These are phyloP conservation scores for Oryza brachyantha DNA, from an alignment of 176 grass and related monocot species.

Conservation along the genomic window DNA sequence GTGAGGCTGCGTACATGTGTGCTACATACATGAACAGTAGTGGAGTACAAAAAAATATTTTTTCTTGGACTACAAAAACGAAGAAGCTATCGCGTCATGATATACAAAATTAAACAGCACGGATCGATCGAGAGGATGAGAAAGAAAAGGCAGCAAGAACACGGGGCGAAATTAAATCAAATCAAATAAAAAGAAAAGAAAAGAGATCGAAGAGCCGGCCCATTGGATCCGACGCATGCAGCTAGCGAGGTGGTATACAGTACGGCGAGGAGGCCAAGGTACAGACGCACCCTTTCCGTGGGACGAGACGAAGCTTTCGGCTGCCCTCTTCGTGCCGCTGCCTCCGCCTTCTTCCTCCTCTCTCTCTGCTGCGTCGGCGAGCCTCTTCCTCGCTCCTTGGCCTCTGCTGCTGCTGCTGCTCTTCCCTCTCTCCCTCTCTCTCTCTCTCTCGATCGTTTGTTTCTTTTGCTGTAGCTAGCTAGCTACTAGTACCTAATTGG, in stretches of 20 bases:
- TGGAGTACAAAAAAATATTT: background rate
- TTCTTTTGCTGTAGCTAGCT: background rate
- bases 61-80: too few species aligned
- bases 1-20: background rate
- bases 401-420: background rate
- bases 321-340: conserved; percentile 28
- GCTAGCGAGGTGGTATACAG: background rate
- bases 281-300: conserved; percentile 33
- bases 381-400: conserved; percentile 5
- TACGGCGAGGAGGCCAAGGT: conserved; percentile 5
- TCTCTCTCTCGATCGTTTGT: background rate
- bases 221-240: conserved; percentile 25
- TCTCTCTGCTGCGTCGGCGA: background rate
- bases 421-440: background rate
- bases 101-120: conserved; percentile 1
- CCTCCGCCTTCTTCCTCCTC: background rate
- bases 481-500: background rate
- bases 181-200: too few species aligned
- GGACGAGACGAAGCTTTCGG: conserved; percentile 20
- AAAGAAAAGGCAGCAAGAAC: background rate
- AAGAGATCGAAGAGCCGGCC: background rate
- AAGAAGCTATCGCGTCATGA: background rate
- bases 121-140: background rate
- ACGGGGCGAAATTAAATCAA: background rate
- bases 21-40: background rate